Evolutionary conservation across 805 yeast species (phyloP).

Genomic region (Metschnikowia matae): DNA sequence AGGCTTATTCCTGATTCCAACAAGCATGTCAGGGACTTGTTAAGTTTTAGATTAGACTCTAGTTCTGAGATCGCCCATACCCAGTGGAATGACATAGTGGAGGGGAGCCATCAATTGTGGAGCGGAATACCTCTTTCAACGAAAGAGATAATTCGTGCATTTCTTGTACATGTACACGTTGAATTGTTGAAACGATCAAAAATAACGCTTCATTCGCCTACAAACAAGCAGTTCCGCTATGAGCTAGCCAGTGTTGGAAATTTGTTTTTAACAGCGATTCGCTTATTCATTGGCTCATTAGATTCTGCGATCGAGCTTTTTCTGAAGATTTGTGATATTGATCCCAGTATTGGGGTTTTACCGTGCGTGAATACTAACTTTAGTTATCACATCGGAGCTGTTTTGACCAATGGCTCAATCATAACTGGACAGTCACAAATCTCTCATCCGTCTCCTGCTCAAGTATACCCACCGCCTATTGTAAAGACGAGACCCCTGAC

Average conservation of each 20-base stretch:
- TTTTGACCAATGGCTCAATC: constrained; percentile 60
- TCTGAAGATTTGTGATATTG: constrained; percentile 57
- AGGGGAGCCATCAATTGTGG: constrained; percentile 77
- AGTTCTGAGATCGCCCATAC: constrained; percentile 49
- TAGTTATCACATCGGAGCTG: constrained; percentile 81
- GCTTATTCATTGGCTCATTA: constrained; percentile 77
- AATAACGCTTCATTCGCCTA: constrained; percentile 19
- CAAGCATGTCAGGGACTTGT: constrained; percentile 28
- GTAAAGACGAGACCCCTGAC: constrained; percentile 18
- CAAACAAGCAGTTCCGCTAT: constrained; percentile 58
- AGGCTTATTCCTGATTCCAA: constrained; percentile 59
- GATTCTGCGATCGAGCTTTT: constrained; percentile 80
- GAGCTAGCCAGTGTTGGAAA: constrained; percentile 85
- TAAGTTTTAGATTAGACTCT: constrained; percentile 48
- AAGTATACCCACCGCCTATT: constrained; percentile 19
- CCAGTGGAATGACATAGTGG: constrained; percentile 78
- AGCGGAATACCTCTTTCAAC: constrained; percentile 50
- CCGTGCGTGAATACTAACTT: constrained; percentile 85
- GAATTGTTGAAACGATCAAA: constrained; percentile 68
- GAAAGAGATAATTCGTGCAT: constrained; percentile 71
- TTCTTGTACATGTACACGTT: constrained; percentile 72
- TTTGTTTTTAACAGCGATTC: constrained; percentile 72
- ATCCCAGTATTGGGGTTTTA: constrained; percentile 51
- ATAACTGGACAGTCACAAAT: constrained; percentile 92
- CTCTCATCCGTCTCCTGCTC: constrained; percentile 64